Conservation (phyloP, 1,139 yeast species). For the Eremothecium sinecaudum region DNA sequence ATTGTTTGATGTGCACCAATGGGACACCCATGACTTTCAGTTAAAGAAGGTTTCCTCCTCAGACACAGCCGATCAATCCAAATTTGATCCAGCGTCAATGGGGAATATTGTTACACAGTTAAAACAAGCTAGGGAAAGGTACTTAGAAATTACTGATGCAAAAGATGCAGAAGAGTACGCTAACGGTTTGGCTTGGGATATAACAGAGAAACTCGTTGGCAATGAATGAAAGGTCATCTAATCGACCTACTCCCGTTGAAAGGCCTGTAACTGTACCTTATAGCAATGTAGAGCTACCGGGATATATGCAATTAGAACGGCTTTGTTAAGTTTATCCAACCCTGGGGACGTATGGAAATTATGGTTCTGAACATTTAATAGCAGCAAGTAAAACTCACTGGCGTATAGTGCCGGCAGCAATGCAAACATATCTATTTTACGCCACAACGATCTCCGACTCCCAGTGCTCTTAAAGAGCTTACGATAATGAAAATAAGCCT, state of each 20-base stretch:
- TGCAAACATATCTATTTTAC: slow-evolving; percentile 36
- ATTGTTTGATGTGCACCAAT: slow-evolving; percentile 26
- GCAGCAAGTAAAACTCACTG: slow-evolving; percentile 46
- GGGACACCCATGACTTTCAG: slow-evolving; percentile 14
- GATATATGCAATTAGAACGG: slow-evolving; percentile 25
- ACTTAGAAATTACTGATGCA: slow-evolving; percentile 10
- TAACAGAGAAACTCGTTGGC: slow-evolving; percentile 14
- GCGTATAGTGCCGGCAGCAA: slow-evolving; percentile 39
- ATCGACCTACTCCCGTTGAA: background rate
- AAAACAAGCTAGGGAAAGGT: slow-evolving; percentile 19
- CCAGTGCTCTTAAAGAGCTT: slow-evolving; percentile 22
- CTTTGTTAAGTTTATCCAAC: slow-evolving; percentile 18
- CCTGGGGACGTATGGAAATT: slow-evolving; percentile 28
- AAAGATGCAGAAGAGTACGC: slow-evolving; percentile 21
- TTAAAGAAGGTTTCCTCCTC: slow-evolving; percentile 1
- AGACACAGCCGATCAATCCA: background rate
- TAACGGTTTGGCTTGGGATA: slow-evolving; percentile 21
- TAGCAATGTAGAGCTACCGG: slow-evolving; percentile 28
- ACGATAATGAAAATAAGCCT: slow-evolving; percentile 23
- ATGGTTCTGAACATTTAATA: slow-evolving; percentile 42
- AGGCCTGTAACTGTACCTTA: slow-evolving; percentile 15
- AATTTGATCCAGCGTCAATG: slow-evolving; percentile 7
- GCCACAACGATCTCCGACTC: slow-evolving; percentile 33
- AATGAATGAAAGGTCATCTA: slow-evolving; percentile 8
- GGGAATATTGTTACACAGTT: slow-evolving; percentile 14